Percentiles rank a stretch among this genome's conserved stretches.
phyloP scores from a whole-genome alignment of 129 eudicot genomes.

The Flaveria brownii region DNA sequence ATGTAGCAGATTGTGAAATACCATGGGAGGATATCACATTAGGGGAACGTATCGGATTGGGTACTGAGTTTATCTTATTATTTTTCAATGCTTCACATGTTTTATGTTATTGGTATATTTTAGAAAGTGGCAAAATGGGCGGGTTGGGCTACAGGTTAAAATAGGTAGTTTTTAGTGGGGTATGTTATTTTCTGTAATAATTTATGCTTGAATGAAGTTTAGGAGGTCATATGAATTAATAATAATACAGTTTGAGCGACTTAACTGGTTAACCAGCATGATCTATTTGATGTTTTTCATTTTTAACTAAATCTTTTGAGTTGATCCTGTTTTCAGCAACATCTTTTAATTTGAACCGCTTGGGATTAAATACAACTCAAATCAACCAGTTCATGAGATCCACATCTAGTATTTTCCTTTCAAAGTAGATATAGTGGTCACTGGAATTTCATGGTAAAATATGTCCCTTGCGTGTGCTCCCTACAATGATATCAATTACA shows the following conservation, averaged over 20 bases:
- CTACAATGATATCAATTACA: neutral
- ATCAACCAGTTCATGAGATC: neutral
- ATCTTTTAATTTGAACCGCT: neutral
- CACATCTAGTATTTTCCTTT: neutral
- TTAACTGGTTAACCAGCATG: neutral
- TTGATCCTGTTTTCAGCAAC: neutral
- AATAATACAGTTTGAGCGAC: neutral
- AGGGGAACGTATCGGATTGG: constrained; percentile 98
- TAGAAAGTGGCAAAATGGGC: constrained; percentile 9
- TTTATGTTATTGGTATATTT: neutral
- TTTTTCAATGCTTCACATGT: neutral
- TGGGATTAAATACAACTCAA: neutral
- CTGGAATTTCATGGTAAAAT: neutral
- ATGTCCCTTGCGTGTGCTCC: constrained; percentile 5
- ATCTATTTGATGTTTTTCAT: neutral
- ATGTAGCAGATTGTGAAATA: constrained; percentile 84
- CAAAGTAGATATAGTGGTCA: neutral
- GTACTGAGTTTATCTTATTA: constrained; percentile 37
- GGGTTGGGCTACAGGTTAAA: neutral
- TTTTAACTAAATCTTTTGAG: neutral
- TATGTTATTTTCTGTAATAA: neutral
- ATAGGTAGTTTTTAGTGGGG: neutral
- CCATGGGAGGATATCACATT: constrained; percentile 86
- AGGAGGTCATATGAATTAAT: neutral
- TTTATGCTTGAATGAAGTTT: neutral